phyloP scores from a whole-genome alignment of 257 asterid species.

The Petrea volubilis region DNA sequence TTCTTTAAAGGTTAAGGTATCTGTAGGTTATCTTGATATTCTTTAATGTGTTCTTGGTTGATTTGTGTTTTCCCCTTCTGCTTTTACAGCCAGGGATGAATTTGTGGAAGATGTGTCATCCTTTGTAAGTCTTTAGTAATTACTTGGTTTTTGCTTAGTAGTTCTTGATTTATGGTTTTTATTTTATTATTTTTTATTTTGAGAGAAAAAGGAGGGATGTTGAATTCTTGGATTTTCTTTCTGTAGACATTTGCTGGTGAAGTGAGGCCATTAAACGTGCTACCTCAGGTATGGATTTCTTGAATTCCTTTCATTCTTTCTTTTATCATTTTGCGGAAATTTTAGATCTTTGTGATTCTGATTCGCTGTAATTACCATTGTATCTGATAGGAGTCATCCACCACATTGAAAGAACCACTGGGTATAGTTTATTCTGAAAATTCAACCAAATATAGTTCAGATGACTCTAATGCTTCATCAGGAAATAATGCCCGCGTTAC shows the following conservation, averaged over 20 bases:
- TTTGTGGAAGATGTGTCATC: constrained; percentile 75
- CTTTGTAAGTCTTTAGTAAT: constrained; percentile 50
- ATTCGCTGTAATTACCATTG: constrained; percentile 13
- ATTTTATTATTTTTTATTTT: neutral
- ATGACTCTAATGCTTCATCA: constrained; percentile 38
- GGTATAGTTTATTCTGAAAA: constrained; percentile 64
- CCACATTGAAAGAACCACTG: constrained; percentile 55
- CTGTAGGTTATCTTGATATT: neutral
- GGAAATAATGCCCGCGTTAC: constrained; percentile 50
- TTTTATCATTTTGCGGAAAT: neutral
- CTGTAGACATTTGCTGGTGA: constrained; percentile 75
- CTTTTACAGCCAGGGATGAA: constrained; percentile 60
- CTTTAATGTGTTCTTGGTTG: constrained; percentile 20
- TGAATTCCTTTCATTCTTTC: neutral
- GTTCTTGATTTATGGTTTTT: neutral
- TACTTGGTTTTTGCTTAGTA: constrained; percentile 10
- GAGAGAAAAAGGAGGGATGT: neutral
- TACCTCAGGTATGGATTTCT: constrained; percentile 65
- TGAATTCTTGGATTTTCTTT: constrained; percentile 20
- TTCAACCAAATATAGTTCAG: constrained; percentile 35
- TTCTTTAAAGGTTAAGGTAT: constrained; percentile 4
- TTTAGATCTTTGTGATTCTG: constrained; percentile 29
- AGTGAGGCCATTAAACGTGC: constrained; percentile 63
- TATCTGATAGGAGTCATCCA: constrained; percentile 59
- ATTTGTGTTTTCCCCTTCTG: constrained; percentile 13